phyloP scores from a whole-genome alignment of 2,329 filamentous ascomycete species.

The Coniochaeta hoffmannii region DNA sequence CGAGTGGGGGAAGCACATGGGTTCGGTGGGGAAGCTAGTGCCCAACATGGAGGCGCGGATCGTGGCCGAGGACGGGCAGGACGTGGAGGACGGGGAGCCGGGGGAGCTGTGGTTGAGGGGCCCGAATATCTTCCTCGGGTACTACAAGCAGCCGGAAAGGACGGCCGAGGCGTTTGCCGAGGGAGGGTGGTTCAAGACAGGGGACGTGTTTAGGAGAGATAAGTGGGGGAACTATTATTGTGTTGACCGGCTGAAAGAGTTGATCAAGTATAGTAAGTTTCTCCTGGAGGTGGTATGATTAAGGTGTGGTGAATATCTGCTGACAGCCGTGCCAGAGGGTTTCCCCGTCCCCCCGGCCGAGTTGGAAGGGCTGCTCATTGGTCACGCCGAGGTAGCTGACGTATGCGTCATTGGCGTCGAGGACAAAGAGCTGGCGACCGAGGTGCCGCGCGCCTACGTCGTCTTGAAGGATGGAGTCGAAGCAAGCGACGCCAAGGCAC shows the following conservation, averaged over 20 bases:
- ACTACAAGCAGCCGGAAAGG: constrained; percentile 64
- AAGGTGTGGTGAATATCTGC: neutral
- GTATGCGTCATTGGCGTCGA: constrained; percentile 57
- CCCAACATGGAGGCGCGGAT: constrained; percentile 78
- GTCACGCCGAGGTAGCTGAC: constrained; percentile 40
- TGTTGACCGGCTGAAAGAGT: constrained; percentile 73
- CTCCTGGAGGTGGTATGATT: neutral
- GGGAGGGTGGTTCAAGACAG: constrained; percentile 86
- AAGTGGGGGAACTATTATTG: constrained; percentile 77
- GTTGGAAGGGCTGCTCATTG: constrained; percentile 42
- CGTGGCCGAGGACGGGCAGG: constrained; percentile 54
- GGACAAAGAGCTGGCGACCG: constrained; percentile 53
- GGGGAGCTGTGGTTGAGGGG: constrained; percentile 75
- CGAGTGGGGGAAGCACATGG: constrained; percentile 70
- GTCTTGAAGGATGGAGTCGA: constrained; percentile 36
- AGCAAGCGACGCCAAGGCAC: constrained; percentile 26
- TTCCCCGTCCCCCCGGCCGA: constrained; percentile 66
- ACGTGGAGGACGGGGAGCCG: constrained; percentile 50
- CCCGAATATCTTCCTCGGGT: constrained; percentile 74
- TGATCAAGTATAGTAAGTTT: constrained; percentile 51
- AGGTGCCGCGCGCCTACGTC: constrained; percentile 62
- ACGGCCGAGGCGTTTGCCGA: constrained; percentile 63
- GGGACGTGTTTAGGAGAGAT: constrained; percentile 77
- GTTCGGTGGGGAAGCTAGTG: constrained; percentile 69
- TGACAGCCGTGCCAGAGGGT: constrained; percentile 46